Base-by-base conservation (phyloP, 805 yeast species). In the Candida nitratophila region DNA sequence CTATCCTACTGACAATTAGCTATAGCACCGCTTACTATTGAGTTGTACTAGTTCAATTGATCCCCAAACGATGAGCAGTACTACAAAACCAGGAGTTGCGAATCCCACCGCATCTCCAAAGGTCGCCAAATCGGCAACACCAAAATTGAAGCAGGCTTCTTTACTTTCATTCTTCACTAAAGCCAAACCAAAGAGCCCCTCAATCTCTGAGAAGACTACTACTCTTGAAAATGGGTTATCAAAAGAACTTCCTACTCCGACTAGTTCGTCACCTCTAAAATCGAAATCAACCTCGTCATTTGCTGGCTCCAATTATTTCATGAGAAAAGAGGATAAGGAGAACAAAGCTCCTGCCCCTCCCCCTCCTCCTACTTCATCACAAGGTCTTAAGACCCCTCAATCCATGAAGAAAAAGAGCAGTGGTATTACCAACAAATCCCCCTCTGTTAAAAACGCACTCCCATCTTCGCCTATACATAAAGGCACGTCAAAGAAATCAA, bases 121-220 rank as follows among this genome's bases (percentile, higher is more conserved):
- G 11, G 29, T 26, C 14, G 43, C n/a, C 42, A 42, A 22, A 41
- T 44, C 12, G 39, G 27, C 29, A 37, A 40, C 47, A 37, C 40
- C 45, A 39, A 26, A 47, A 46, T 33, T 55, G 48, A 59, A 60
- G 44, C 66, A 63, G 46, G 35, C 61, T 7, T 56, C 62, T 6
- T 47, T 63, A 41, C 48, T 63, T 45, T 60, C 68, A 3, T 63
- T 63, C 41, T 63, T 63, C 39, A 21, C 50, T 5, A 54, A 47
- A 33, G 16, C 30, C 6, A 17, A 37, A 11, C 4, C 37, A 20
- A n/a, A 6, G 15, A 9, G n/a, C n/a, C n/a, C n/a, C n/a, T n/a
- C n/a, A n/a, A n/a, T n/a, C n/a, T n/a, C n/a, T n/a, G n/a, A n/a
- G n/a, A n/a, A n/a, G n/a, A n/a, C n/a, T n/a, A n/a, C n/a, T n/a